Conservation (phyloP, 768 basidiomycete species). For the Tephrocybe sp. region DNA sequence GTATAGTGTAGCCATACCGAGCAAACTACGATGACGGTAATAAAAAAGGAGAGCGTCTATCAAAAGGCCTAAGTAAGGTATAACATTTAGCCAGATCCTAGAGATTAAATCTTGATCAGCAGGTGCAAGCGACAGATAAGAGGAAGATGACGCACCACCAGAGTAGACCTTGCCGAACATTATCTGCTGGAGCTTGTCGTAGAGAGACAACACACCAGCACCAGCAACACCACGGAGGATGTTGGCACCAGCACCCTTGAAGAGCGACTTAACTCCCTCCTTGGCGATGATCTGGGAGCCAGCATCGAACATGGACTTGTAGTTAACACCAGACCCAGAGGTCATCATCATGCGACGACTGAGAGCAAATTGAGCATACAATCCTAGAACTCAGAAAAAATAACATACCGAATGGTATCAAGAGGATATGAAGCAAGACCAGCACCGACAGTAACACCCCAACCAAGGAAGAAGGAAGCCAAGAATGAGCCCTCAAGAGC, state of each 20-base stretch:
- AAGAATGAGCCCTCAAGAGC: constrained; percentile 94
- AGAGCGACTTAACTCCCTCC: constrained; percentile 94
- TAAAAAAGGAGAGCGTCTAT: constrained; percentile 38
- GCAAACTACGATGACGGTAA: constrained; percentile 25
- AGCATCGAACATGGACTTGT: constrained; percentile 99
- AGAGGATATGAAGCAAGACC: constrained; percentile 98
- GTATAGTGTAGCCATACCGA: constrained; percentile 44
- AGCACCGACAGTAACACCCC: constrained; percentile 99
- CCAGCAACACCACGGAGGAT: constrained; percentile 99
- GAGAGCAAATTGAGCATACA: constrained; percentile 25
- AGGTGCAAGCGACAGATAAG: not conserved
- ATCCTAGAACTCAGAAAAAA: not conserved
- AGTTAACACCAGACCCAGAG: constrained; percentile 91
- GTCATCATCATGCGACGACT: constrained; percentile 99
- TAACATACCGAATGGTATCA: constrained; percentile 80
- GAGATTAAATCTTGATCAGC: constrained; percentile 10
- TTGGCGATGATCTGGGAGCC: constrained; percentile 89
- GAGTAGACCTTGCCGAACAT: constrained; percentile 99
- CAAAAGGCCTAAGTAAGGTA: constrained; percentile 23
- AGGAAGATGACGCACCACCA: constrained; percentile 63
- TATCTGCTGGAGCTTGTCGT: constrained; percentile 96
- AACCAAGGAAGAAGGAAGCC: constrained; percentile 95
- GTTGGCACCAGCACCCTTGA: constrained; percentile 98
- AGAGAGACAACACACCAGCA: constrained; percentile 98
- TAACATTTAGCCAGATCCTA: constrained; percentile 49